These are phyloP conservation scores for Kitagawia praeruptora DNA, from an alignment of 129 eudicot species.

Conservation along the genomic window DNA sequence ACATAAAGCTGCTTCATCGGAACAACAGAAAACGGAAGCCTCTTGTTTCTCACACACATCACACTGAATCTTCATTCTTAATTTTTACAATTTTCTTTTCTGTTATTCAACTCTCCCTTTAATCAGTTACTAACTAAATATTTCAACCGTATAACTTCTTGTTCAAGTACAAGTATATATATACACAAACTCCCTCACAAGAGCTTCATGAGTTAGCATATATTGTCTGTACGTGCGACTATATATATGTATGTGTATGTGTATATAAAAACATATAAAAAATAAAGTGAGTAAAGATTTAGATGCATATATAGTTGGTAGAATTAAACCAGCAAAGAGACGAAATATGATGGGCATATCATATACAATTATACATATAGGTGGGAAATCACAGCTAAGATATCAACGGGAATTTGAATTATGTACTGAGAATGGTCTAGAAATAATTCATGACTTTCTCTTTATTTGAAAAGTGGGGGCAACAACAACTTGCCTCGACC, in stretches of 20 bases:
- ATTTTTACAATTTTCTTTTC: background rate
- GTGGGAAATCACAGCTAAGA: constrained; percentile 21
- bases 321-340: constrained; percentile 11
- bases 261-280: background rate
- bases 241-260: no score
- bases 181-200: background rate
- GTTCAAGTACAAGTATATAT: background rate
- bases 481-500: no score
- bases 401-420: background rate
- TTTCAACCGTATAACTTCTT: background rate
- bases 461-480: no score
- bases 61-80: constrained; percentile 77
- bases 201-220: background rate
- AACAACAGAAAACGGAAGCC: constrained; percentile 68
- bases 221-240: background rate
- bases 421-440: constrained; percentile 10
- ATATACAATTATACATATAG: constrained; percentile 11
- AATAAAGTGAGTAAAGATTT: background rate
- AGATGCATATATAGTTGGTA: background rate
- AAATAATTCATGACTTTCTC: background rate
- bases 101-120: background rate
- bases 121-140: background rate
- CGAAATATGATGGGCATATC: constrained; percentile 25
- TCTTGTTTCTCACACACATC: constrained; percentile 62
- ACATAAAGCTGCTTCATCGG: constrained; percentile 94